Evolutionary conservation across 164 flowering plant species (phyloP), one percentile per base, ranked within the genome.

Genomic region (Liriodendron chinense): DNA sequence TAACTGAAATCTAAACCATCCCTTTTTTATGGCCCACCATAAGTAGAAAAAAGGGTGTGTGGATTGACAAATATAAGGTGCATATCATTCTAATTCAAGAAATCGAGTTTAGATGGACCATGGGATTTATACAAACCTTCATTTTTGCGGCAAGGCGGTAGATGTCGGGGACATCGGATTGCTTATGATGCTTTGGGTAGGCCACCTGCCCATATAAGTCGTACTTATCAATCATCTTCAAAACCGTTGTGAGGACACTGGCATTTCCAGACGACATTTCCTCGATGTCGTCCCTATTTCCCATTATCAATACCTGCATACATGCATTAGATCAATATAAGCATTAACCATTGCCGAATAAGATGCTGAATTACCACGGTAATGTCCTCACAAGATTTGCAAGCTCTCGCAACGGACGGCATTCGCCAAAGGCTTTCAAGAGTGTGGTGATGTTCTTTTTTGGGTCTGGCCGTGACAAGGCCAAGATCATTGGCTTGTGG

Each of bases 201-300:
- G 99, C 99, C 59, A 95, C 98, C 77, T 83, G 90, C 34, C 99
- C 99, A 81, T 93, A 95, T 9, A 95, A 91, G 78, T 95, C 99
- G 77, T 93, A 92, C 77, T 91, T 95, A 75, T 95, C 99, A 21
- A 95, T 83, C 79, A 95, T 71, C 80, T 95, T 93, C 82, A 95
- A 69, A 16, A 92, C 98, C 12, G 97, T 91, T 1, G 86, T 87
- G 22, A 95, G 94, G 68, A 95, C 94, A 76, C 84, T 87, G 14
- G 97, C 90, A 82, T 84, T 95, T 56, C 96, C 96, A 4, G 78
- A 75, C 1, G 99, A 82, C 99, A 93, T 90, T 81, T 89, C 96
- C 22, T 95, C 98, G 48, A 95, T 91, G 70, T 93, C 94, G 62
- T 95, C 99, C 78, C 99, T 87, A 70, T 93, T 95, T 69, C 99